These are phyloP conservation scores for Ophiocordyceps camponoti-floridani DNA, from an alignment of 2,329 filamentous ascomycete species.

Conservation along the genomic window DNA sequence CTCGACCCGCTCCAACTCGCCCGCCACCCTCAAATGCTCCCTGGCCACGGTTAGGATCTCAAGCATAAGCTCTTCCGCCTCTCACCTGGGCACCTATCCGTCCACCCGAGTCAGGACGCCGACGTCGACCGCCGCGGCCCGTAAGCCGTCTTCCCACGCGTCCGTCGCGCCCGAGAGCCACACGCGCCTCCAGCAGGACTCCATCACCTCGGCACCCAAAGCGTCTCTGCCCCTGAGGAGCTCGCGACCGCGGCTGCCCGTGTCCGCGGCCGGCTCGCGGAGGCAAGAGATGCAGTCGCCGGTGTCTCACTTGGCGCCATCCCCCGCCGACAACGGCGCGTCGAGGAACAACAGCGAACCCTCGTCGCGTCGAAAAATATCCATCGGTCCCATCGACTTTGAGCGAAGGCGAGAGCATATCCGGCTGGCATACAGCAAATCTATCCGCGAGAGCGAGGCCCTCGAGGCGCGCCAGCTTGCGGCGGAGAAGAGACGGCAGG, in stretches of 20 bases:
- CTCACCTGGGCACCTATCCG: conserved; percentile 21
- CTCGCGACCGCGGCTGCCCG: conserved; percentile 62
- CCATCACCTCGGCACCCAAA: conserved; percentile 51
- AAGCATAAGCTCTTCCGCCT: conserved; percentile 17
- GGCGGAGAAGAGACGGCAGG: conserved; percentile 31
- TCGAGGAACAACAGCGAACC: conserved; percentile 19
- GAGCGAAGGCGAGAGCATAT: conserved; percentile 67
- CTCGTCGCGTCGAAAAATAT: conserved; percentile 31
- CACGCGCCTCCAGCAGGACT: conserved; percentile 52
- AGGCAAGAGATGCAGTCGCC: conserved; percentile 44
- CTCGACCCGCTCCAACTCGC: conserved; percentile 39
- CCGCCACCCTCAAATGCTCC: conserved; percentile 24
- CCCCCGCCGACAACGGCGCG: conserved; percentile 9
- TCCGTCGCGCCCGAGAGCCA: conserved; percentile 32
- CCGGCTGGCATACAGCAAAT: conserved; percentile 69
- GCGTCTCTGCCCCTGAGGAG: conserved; percentile 65
- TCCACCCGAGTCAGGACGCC: conserved; percentile 25
- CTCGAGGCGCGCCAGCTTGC: conserved; percentile 34
- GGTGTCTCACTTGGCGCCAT: conserved; percentile 21
- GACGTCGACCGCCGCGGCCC: conserved; percentile 14
- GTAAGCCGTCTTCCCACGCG: conserved; percentile 22
- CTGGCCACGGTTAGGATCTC: conserved; percentile 21
- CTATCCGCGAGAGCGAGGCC: conserved; percentile 56
- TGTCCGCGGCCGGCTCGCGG: conserved; percentile 55
- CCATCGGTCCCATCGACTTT: conserved; percentile 65